Base-by-base conservation (phyloP, 2,329 filamentous ascomycete species). In the Pseudogymnoascus sp. region DNA sequence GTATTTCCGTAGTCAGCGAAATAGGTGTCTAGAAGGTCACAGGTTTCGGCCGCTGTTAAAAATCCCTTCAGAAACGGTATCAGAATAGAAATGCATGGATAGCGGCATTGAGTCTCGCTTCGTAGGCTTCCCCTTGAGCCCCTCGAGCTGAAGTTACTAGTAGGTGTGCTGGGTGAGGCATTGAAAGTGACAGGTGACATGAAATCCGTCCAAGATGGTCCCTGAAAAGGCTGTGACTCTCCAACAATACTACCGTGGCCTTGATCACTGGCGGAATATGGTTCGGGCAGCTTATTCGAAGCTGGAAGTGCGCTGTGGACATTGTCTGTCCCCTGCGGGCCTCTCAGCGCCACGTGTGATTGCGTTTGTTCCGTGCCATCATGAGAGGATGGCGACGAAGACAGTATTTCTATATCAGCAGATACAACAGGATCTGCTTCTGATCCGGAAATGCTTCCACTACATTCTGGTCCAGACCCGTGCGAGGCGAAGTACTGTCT, bases 21-120 rank as follows among this genome's bases (percentile, higher is more conserved):
- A 65, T 79, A 82, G 1, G 80, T 74, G 59, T 81, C 79, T 1
- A 82, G 72, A 11, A 82, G 73, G 26, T 81, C 76, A 61, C 77
- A 80, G 0, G 79, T 44, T 44, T 44, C 42, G 21, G 42, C 11
- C 11, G 42, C 42, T 5, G 42, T 44, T 23, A 44, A 44, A 44
- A 44, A 44, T 23, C 42, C 42, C 4, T 23, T 44, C 21, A 44
- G 42, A 23, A 44, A 23, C 11, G 42, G 42, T 10, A 44, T 44
- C 19, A 44, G 19, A 44, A 5, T 23, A 23, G 19, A 44, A 44
- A 44, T 21, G 11, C 42, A 44, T 5, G 19, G 42, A 44, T 44
- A 44, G 42, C 42, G 42, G 13, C 42, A 44, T 44, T 44, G 19
- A 11, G 19, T 44, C 11, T 44, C 42, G 10, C 42, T 19, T 11